phyloP scores from a whole-genome alignment of 148 eudicot genomes.

The Suaeda aralocaspica region DNA sequence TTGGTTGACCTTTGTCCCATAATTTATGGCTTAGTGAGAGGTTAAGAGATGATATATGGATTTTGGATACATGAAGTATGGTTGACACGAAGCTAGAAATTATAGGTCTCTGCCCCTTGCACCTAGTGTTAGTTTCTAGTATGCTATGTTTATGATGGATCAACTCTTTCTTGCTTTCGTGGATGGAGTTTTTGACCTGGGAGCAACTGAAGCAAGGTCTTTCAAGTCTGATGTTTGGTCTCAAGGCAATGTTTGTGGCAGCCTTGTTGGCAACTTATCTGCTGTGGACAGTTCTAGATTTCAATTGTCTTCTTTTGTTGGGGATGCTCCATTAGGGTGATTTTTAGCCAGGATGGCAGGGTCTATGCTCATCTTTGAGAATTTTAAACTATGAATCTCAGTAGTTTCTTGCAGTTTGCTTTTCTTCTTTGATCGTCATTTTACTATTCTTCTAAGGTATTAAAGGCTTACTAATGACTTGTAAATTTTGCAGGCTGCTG shows the following conservation, averaged over 20 bases:
- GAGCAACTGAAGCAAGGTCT: too few species aligned
- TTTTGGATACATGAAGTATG: neutral
- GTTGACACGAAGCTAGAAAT: neutral
- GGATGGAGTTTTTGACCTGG: too few species aligned
- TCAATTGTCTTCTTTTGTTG: neutral
- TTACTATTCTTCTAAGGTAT: conserved; percentile 5
- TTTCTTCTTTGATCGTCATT: neutral
- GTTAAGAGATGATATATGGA: too few species aligned
- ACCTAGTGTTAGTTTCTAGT: neutral
- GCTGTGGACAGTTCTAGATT: too few species aligned
- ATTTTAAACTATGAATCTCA: neutral
- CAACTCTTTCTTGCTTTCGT: too few species aligned
- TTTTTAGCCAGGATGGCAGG: neutral
- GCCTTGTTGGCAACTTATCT: too few species aligned
- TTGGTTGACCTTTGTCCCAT: neutral
- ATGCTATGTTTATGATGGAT: neutral
- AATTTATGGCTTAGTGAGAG: neutral
- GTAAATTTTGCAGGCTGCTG: conserved; percentile 40
- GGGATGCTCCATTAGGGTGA: neutral
- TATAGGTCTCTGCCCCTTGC: neutral
- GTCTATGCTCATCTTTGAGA: neutral
- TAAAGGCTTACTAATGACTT: conserved; percentile 4
- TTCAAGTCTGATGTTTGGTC: too few species aligned
- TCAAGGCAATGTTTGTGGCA: neutral
- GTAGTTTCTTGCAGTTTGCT: neutral